phyloP scores from a whole-genome alignment of 768 basidiomycete species.

The Rhodosporidiobolus sp. region DNA sequence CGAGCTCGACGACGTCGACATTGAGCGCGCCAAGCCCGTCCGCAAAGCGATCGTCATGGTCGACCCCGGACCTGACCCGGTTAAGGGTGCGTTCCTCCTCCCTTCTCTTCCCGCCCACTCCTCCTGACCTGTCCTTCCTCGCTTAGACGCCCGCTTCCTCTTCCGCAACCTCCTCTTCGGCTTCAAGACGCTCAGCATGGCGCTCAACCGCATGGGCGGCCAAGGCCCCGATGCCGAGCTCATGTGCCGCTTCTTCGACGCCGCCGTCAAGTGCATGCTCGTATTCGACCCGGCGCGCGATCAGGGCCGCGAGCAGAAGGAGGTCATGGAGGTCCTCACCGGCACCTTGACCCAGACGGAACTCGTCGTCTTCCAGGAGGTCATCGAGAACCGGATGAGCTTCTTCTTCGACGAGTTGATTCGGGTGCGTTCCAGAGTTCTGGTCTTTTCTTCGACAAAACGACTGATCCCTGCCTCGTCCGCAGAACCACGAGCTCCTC shows the following conservation, averaged over 20 bases:
- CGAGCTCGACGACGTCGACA: constrained; percentile 60
- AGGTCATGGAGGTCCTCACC: constrained; percentile 77
- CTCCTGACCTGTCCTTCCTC: neutral
- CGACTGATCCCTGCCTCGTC: constrained; percentile 43
- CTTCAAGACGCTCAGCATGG: constrained; percentile 71
- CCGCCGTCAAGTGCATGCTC: constrained; percentile 76
- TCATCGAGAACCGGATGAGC: constrained; percentile 88
- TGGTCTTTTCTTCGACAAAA: no score
- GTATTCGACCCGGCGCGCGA: constrained; percentile 68
- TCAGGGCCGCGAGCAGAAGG: constrained; percentile 56
- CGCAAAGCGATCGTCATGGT: constrained; percentile 70
- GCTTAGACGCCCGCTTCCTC: constrained; percentile 78
- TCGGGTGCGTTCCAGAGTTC: constrained; percentile 16
- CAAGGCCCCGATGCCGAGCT: constrained; percentile 75
- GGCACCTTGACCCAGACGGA: constrained; percentile 61
- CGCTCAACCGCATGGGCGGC: constrained; percentile 74
- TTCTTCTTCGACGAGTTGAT: constrained; percentile 71
- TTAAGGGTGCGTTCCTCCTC: constrained; percentile 61
- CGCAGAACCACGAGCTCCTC: constrained; percentile 72
- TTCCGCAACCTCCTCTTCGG: constrained; percentile 86
- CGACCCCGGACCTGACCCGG: constrained; percentile 76
- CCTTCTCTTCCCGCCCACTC: neutral
- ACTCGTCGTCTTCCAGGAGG: constrained; percentile 88
- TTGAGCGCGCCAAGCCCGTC: constrained; percentile 83
- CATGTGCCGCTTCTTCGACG: constrained; percentile 81